Evolutionary conservation across 2,329 filamentous ascomycete genomes (phyloP).

Genomic region (Aspergillus sergii): DNA sequence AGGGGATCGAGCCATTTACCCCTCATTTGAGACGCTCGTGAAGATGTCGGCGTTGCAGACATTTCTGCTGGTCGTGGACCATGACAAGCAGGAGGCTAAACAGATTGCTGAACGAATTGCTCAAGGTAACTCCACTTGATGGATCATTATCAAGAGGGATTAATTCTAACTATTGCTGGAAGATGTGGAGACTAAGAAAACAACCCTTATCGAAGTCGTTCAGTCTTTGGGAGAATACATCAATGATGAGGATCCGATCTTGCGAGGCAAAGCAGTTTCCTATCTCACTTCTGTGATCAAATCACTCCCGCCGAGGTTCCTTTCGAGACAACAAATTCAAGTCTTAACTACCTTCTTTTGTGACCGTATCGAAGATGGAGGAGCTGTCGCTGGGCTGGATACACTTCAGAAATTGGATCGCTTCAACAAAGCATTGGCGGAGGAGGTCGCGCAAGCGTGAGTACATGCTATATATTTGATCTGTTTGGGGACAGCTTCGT

Average conservation of each 20-base stretch:
- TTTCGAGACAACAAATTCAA: slow-evolving; percentile 63
- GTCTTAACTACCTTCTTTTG: slow-evolving; percentile 67
- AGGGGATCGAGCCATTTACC: slow-evolving; percentile 11
- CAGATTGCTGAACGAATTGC: slow-evolving; percentile 48
- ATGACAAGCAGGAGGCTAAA: slow-evolving; percentile 49
- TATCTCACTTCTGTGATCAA: slow-evolving; percentile 49
- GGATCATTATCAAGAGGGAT: slow-evolving; percentile 14
- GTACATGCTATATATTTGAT: slow-evolving; percentile 26
- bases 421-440: slow-evolving; percentile 60
- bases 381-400: slow-evolving; percentile 60
- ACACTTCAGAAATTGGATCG: slow-evolving; percentile 62
- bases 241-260: slow-evolving; percentile 64
- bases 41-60: slow-evolving; percentile 53
- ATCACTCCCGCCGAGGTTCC: slow-evolving; percentile 55
- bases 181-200: slow-evolving; percentile 63
- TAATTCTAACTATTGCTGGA: slow-evolving; percentile 19
- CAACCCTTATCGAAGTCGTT: slow-evolving; percentile 64
- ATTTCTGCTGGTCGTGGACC: slow-evolving; percentile 52
- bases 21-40: slow-evolving; percentile 16
- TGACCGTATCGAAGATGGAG: slow-evolving; percentile 65
- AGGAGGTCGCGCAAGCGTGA: slow-evolving; percentile 56
- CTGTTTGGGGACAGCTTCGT: not conserved
- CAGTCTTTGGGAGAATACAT: slow-evolving; percentile 68
- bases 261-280: slow-evolving; percentile 60
- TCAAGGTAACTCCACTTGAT: slow-evolving; percentile 37